These are phyloP conservation scores for Marchantia paleacea DNA, from an alignment of 225 moss, liverwort and hornwort species.

Conservation along the genomic window DNA sequence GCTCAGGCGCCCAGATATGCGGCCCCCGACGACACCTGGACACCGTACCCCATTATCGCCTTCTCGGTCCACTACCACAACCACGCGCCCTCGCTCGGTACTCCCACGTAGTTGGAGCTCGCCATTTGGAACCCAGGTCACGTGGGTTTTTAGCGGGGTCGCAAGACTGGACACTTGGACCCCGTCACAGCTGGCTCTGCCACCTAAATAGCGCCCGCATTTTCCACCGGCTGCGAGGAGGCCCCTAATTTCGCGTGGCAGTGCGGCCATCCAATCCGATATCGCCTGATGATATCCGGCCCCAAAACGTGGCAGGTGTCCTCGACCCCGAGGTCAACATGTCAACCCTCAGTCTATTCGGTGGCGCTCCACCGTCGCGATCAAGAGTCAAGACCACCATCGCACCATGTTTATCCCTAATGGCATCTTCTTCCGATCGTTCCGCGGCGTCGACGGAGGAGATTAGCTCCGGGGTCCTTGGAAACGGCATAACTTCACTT, in stretches of 20 bases:
- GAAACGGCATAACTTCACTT: not conserved
- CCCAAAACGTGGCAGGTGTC: not conserved
- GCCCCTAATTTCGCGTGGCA: not conserved
- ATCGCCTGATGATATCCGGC: not conserved
- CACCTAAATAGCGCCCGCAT: not conserved
- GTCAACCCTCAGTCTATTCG: too few relatives aligned
- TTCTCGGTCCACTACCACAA: not conserved
- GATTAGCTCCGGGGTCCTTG: not conserved
- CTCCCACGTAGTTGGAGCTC: not conserved
- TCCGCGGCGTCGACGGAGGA: not conserved
- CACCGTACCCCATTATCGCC: too few relatives aligned
- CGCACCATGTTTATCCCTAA: too few relatives aligned
- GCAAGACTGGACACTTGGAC: too few relatives aligned
- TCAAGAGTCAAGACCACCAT: too few relatives aligned
- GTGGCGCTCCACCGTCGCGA: too few relatives aligned
- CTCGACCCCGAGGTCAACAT: not conserved
- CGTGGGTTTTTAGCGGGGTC: not conserved
- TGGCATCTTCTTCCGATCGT: not conserved
- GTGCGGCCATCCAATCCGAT: not conserved
- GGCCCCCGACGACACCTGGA: not conserved
- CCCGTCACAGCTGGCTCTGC: not conserved
- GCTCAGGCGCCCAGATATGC: not conserved
- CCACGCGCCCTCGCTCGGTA: not conserved
- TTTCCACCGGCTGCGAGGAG: not conserved
- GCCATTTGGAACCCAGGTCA: not conserved